Evolutionary conservation across 1,284 basidiomycete genomes (phyloP), one percentile per base, ranked within the genome.

Genomic region (Cutaneotrichosporon dermatis): DNA sequence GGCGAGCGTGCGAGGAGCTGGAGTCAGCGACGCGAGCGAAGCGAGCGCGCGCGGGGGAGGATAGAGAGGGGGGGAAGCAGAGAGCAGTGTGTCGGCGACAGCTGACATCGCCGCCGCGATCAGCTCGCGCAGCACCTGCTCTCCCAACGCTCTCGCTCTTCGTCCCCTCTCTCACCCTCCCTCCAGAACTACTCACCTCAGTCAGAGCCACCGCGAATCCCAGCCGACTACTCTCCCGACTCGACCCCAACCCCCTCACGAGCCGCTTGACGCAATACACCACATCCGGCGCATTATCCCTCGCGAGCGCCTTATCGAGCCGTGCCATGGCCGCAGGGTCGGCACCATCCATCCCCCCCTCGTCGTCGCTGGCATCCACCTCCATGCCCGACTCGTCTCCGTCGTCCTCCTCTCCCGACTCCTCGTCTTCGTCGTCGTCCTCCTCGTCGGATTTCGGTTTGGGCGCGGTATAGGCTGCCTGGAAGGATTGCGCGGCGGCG

Each of bases 151-250:
- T 25, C 25, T 25, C 25, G 25, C 25, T 25, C 25, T 25, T 25
- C 25, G 3, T 3, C 25, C 2, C 25, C 25, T 25, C 25, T 25
- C 25, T 3, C 25, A 2, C 25, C 25, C 25, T 25, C 25, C 25
- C 25, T 25, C 25, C 25, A 25, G n/a, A n/a, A 11, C 45, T 13
- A 80, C 86, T 65, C 70, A 93, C 92, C 82, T 97, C 94, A 1
- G 95, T 93, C 66, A 99, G 81, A 15, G 93, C 92, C 46, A 98
- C 94, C 7, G 94, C 91, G 74, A 98, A 99, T 11, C 95, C 95
- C 40, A 96, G 80, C 65, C 95, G 81, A 73, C 92, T 93, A 77
- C 90, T 92, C 76, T 98, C 93, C 65, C 94, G 82, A 2, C 92
- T 89, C 76, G 90, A 93, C 0, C 89, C 92, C 34, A 99, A 81